Conservation (phyloP, 495 filamentous ascomycete species). For the Bryoglossum gracile region DNA sequence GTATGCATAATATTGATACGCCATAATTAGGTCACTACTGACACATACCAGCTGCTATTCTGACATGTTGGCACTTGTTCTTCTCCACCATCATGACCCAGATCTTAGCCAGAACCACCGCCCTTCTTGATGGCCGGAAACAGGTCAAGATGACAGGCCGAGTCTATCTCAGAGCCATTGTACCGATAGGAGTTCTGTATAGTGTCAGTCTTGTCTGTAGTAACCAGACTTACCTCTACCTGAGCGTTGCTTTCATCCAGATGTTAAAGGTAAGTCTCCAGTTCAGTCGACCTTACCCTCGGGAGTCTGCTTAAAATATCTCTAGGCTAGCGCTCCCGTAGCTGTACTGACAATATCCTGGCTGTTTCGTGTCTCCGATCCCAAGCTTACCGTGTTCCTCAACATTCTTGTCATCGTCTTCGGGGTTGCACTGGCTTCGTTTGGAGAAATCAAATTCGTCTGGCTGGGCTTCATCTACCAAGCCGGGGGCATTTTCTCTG, state of each 20-base stretch:
- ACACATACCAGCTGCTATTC: constrained; percentile 29
- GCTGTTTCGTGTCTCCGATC: constrained; percentile 53
- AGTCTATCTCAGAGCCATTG: constrained; percentile 62
- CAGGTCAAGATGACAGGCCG: constrained; percentile 60
- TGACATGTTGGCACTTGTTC: constrained; percentile 72
- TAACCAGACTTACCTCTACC: constrained; percentile 67
- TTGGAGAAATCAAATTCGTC: constrained; percentile 70
- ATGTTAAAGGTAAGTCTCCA: constrained; percentile 62
- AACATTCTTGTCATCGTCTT: constrained; percentile 69
- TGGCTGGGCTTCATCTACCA: constrained; percentile 65
- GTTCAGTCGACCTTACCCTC: neutral
- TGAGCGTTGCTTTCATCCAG: constrained; percentile 73
- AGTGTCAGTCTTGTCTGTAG: constrained; percentile 64
- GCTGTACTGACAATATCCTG: constrained; percentile 60
- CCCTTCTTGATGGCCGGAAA: constrained; percentile 59
- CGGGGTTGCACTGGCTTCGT: constrained; percentile 65
- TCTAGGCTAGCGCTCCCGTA: constrained; percentile 55
- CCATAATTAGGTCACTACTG: neutral
- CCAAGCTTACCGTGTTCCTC: constrained; percentile 51
- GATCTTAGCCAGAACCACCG: constrained; percentile 60
- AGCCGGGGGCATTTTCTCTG: constrained; percentile 60
- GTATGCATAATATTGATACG: neutral
- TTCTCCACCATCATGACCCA: constrained; percentile 72
- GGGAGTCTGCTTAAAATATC: neutral
- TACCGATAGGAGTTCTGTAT: constrained; percentile 70